Evolutionary conservation across 495 filamentous ascomycete genomes (phyloP).

Genomic region (Penicillium chermesinum): DNA sequence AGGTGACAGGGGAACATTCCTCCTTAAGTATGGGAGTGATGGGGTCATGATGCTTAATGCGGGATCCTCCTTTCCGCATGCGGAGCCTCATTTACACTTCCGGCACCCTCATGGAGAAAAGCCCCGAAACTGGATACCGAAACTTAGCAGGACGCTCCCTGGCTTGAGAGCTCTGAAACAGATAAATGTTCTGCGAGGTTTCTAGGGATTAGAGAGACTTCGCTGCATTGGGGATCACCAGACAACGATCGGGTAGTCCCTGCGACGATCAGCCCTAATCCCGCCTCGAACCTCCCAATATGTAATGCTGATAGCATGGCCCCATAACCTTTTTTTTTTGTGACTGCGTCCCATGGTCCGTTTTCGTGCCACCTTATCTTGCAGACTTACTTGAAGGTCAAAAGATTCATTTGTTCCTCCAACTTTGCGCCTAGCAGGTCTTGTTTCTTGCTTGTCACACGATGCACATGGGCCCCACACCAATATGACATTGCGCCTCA

Average conservation of each 20-base stretch:
- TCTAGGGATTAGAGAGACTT: background rate
- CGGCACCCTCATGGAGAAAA: constrained; percentile 9
- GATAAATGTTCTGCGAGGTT: background rate
- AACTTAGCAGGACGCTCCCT: background rate
- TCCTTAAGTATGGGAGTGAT: constrained; percentile 15
- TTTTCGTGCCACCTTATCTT: constrained; percentile 32
- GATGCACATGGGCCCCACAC: constrained; percentile 10
- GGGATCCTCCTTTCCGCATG: constrained; percentile 27
- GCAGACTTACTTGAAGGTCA: constrained; percentile 29
- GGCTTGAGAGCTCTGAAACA: background rate
- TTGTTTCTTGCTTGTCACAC: constrained; percentile 16
- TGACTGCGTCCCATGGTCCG: constrained; percentile 40
- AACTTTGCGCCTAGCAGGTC: constrained; percentile 6
- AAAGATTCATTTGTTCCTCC: constrained; percentile 20
- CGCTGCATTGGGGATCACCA: constrained; percentile 23
- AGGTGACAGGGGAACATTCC: constrained; percentile 3
- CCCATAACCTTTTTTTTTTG: constrained; percentile 15
- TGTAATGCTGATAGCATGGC: constrained; percentile 36
- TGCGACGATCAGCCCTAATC: constrained; percentile 9
- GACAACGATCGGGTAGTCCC: constrained; percentile 14
- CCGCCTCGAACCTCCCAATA: constrained; percentile 8
- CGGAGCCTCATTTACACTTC: constrained; percentile 19
- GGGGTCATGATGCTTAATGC: constrained; percentile 27
- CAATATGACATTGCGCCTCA: constrained; percentile 17
- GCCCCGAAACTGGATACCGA: constrained; percentile 6